Conservation (phyloP, 2,329 filamentous ascomycete species). For the Colletotrichum higginsianum region DNA sequence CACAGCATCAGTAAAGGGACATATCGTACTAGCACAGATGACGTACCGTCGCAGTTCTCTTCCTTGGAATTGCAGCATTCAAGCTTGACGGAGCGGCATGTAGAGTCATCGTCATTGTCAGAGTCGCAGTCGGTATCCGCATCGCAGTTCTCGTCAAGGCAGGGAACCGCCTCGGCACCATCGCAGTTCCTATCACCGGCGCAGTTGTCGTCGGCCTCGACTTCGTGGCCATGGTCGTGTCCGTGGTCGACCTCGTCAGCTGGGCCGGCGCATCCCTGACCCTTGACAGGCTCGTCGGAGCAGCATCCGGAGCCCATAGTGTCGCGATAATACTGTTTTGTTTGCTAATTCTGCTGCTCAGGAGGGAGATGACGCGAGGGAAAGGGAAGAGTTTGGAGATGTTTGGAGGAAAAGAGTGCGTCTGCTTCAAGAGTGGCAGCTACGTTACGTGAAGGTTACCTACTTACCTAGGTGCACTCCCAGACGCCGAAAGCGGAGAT, state of each 20-base stretch:
- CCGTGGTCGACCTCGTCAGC: conserved; percentile 7
- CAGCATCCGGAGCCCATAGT: conserved; percentile 43
- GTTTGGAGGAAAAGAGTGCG: neutral
- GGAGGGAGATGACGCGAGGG: neutral
- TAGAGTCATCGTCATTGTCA: conserved; percentile 38
- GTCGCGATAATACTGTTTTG: neutral
- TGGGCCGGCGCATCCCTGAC: conserved; percentile 16
- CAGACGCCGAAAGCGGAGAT: conserved; percentile 8
- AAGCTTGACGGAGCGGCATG: conserved; percentile 40
- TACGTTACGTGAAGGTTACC: neutral
- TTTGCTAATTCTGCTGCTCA: neutral
- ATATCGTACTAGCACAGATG: neutral
- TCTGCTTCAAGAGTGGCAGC: neutral
- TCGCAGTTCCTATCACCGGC: conserved; percentile 19
- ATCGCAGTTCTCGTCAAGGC: conserved; percentile 34
- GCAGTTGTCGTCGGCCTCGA: conserved; percentile 16
- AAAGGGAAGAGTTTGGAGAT: neutral
- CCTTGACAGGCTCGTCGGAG: conserved; percentile 36
- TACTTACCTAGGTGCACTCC: neutral
- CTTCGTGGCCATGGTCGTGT: conserved; percentile 14
- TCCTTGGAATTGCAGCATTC: conserved; percentile 48
- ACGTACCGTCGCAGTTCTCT: conserved; percentile 48
- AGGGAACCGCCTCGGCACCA: conserved; percentile 11
- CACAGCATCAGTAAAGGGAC: conserved; percentile 17
- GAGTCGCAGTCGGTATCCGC: conserved; percentile 43